phyloP scores from a whole-genome alignment of 2,329 filamentous ascomycete species.

The Ophiostoma perfectum region DNA sequence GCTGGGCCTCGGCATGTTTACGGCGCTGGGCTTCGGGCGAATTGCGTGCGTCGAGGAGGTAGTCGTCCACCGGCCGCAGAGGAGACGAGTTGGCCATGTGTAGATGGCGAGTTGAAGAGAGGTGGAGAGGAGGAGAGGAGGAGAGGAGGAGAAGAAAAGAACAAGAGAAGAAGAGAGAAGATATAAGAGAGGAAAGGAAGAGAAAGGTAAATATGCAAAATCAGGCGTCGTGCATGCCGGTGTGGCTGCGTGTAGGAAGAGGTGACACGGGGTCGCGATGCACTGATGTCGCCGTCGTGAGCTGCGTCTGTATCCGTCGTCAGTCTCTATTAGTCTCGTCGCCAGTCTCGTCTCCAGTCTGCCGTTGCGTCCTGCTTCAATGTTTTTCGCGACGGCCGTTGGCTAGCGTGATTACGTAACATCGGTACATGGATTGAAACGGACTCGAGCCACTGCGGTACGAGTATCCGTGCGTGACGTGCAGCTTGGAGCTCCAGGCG shows the following conservation, averaged over 20 bases:
- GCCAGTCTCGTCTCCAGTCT: background rate
- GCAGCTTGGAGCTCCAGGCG: background rate
- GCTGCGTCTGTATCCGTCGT: too few relatives aligned
- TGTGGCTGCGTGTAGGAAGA: background rate
- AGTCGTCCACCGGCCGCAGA: conserved; percentile 26
- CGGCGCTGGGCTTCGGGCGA: conserved; percentile 33
- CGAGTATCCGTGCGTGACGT: background rate
- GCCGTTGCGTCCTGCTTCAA: conserved; percentile 6
- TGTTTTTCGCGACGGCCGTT: conserved; percentile 10
- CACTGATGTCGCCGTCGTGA: too few relatives aligned
- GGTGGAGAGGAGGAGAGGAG: background rate
- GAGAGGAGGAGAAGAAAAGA: background rate
- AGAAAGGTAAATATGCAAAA: background rate
- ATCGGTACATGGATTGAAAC: background rate
- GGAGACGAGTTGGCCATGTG: conserved; percentile 33
- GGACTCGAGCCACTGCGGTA: conserved; percentile 4
- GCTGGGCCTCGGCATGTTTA: conserved; percentile 31
- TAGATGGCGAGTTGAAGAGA: too few relatives aligned
- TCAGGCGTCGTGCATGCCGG: background rate
- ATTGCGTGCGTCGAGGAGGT: conserved; percentile 32
- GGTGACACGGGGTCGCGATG: background rate
- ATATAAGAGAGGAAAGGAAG: background rate
- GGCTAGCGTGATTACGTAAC: conserved; percentile 4
- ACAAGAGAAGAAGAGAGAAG: too few relatives aligned
- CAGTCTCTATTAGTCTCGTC: too few relatives aligned